phyloP scores from a whole-genome alignment of 139 green algal species.

The Mychonastes homosphaera region DNA sequence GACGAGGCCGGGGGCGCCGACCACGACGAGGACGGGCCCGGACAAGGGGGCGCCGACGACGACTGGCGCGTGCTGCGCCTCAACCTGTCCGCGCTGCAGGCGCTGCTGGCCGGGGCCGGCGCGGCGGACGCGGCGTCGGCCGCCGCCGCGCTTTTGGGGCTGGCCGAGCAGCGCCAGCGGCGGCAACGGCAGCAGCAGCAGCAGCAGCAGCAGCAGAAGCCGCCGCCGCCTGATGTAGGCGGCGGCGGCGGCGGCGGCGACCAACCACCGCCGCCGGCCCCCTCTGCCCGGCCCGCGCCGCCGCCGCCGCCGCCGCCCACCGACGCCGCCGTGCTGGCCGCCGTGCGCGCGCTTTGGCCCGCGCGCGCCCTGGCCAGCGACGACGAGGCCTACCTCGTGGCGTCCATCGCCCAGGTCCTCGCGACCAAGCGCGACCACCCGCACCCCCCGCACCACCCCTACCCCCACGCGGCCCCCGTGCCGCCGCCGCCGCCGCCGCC shows the following conservation, averaged over 20 bases:
- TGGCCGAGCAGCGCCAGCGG: not conserved
- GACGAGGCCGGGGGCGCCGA: too few relatives aligned
- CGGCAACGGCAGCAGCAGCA: not conserved
- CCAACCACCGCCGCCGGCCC: not conserved
- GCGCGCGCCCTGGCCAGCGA: not conserved
- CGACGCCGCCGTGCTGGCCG: not conserved
- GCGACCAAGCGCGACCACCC: not conserved
- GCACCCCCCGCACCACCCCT: too few relatives aligned
- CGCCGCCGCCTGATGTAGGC: not conserved
- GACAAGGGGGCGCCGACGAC: conserved; percentile 1
- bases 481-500: too few relatives aligned
- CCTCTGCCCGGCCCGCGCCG: not conserved
- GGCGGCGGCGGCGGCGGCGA: not conserved
- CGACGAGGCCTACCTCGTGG: not conserved
- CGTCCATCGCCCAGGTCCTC: not conserved
- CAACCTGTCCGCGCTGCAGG: conserved; percentile 1
- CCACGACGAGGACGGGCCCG: too few relatives aligned
- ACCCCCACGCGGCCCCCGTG: too few relatives aligned
- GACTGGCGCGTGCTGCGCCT: conserved; percentile 10
- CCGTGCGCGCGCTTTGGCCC: not conserved
- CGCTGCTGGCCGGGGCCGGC: not conserved
- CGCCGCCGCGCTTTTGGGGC: not conserved
- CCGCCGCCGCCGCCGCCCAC: too few relatives aligned
- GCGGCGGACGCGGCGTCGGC: not conserved
- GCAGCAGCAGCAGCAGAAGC: not conserved